phyloP scores from a whole-genome alignment of 2,329 filamentous ascomycete genomes.

The Penicillium sp. region DNA sequence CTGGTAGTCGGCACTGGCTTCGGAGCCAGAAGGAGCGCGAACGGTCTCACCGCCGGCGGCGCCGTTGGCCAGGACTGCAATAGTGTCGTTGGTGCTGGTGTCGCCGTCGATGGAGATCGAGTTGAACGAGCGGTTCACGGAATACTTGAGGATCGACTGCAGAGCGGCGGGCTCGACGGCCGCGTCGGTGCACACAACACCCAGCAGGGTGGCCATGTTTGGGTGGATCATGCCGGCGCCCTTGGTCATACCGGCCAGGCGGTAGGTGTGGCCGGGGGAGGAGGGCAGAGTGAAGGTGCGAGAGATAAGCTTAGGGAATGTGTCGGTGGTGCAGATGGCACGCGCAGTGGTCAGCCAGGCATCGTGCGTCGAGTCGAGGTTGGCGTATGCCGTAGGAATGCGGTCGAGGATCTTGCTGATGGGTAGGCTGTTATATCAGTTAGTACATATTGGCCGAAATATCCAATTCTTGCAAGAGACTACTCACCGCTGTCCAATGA shows the following conservation, averaged over 20 bases:
- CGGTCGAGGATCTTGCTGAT: conserved; percentile 83
- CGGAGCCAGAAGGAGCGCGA: conserved; percentile 42
- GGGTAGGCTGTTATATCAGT: conserved; percentile 58
- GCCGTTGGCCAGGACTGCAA: conserved; percentile 92
- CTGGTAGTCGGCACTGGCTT: conserved; percentile 55
- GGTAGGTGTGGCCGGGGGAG: conserved; percentile 68
- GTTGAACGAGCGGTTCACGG: conserved; percentile 86
- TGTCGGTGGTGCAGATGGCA: conserved; percentile 97
- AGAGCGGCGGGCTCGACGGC: conserved; percentile 67
- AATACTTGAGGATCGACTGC: conserved; percentile 64
- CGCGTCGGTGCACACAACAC: conserved; percentile 86
- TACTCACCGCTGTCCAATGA: conserved; percentile 80
- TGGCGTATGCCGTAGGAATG: conserved; percentile 70
- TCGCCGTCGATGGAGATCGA: conserved; percentile 95
- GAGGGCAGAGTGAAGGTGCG: conserved; percentile 79
- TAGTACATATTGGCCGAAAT: not conserved
- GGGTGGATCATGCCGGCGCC: conserved; percentile 99
- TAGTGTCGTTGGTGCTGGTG: conserved; percentile 94
- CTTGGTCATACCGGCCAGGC: conserved; percentile 92
- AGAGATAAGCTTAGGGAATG: conserved; percentile 92
- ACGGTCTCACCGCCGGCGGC: conserved; percentile 71
- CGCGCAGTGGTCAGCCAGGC: conserved; percentile 82
- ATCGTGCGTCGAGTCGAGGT: conserved; percentile 69
- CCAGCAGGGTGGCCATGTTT: conserved; percentile 95
- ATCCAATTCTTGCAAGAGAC: not conserved